Evolutionary conservation across 768 basidiomycete genomes (phyloP).

Genomic region (Podaxis pistillaris): DNA sequence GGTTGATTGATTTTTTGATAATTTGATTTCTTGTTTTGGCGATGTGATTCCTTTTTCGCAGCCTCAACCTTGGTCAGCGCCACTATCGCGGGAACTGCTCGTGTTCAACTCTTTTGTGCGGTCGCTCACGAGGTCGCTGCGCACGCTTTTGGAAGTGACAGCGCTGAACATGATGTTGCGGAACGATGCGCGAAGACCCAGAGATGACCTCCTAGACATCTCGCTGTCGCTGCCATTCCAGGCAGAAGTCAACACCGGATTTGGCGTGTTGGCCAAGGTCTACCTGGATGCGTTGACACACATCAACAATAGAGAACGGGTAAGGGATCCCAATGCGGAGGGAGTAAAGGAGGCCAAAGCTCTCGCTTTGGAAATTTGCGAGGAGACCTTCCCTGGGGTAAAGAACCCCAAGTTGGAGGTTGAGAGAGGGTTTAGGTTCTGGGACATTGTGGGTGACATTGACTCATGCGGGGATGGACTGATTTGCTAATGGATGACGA

Average conservation of each 20-base stretch:
- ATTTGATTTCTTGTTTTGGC: conserved; percentile 15
- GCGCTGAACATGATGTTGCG: conserved; percentile 92
- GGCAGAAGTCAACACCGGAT: conserved; percentile 94
- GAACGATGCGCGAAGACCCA: conserved; percentile 77
- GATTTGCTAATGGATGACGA: conserved; percentile 10
- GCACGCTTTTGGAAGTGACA: conserved; percentile 87
- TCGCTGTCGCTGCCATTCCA: conserved; percentile 93
- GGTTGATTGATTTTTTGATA: neutral
- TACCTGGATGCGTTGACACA: conserved; percentile 92
- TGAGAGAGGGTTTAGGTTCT: conserved; percentile 96
- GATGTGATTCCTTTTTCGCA: conserved; percentile 29
- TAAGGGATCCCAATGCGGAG: conserved; percentile 74
- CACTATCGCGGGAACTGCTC: conserved; percentile 91
- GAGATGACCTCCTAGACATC: conserved; percentile 92
- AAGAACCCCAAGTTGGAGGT: conserved; percentile 86
- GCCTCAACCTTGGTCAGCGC: conserved; percentile 93
- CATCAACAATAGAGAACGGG: conserved; percentile 76
- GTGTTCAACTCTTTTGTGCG: conserved; percentile 99
- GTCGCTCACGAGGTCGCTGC: conserved; percentile 84
- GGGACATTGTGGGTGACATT: conserved; percentile 82
- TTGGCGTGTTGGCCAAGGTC: conserved; percentile 95
- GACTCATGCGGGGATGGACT: conserved; percentile 14
- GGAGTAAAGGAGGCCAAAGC: conserved; percentile 81
- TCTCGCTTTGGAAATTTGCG: conserved; percentile 87
- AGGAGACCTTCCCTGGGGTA: conserved; percentile 92